These are phyloP conservation scores for Kwoniella newhampshirensis DNA, from an alignment of 768 basidiomycete genomes.

Conservation along the genomic window DNA sequence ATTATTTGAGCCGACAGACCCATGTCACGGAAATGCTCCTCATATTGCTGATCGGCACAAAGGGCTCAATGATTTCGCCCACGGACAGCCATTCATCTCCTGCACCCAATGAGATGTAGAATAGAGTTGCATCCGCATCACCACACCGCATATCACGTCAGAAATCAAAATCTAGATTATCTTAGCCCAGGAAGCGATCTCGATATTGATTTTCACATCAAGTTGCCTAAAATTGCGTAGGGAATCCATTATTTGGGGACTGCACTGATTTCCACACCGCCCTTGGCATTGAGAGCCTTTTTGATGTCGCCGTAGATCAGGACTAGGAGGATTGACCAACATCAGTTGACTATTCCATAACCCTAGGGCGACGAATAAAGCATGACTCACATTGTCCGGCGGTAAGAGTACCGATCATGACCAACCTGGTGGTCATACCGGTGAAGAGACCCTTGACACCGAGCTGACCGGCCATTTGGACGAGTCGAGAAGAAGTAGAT, in stretches of 20 bases:
- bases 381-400: constrained; percentile 54
- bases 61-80: too few species aligned
- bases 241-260: constrained; percentile 45
- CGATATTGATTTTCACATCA: too few species aligned
- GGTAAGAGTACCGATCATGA: constrained; percentile 57
- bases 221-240: too few species aligned
- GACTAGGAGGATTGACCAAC: constrained; percentile 10
- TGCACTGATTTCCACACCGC: constrained; percentile 44
- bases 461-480: constrained; percentile 55
- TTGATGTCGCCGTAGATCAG: constrained; percentile 53
- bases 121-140: too few species aligned
- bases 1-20: too few species aligned
- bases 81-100: too few species aligned
- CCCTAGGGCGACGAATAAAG: neutral
- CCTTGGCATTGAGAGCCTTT: constrained; percentile 51
- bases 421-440: constrained; percentile 55
- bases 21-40: too few species aligned
- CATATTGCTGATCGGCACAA: too few species aligned
- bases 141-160: too few species aligned
- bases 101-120: too few species aligned
- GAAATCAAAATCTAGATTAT: too few species aligned
- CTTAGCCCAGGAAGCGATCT: too few species aligned
- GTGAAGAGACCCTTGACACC: constrained; percentile 56
- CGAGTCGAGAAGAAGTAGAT: constrained; percentile 53
- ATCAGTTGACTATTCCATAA: constrained; percentile 3